Evolutionary conservation across 2,329 filamentous ascomycete genomes (phyloP).

Genomic region (Hypomyces rosellus): DNA sequence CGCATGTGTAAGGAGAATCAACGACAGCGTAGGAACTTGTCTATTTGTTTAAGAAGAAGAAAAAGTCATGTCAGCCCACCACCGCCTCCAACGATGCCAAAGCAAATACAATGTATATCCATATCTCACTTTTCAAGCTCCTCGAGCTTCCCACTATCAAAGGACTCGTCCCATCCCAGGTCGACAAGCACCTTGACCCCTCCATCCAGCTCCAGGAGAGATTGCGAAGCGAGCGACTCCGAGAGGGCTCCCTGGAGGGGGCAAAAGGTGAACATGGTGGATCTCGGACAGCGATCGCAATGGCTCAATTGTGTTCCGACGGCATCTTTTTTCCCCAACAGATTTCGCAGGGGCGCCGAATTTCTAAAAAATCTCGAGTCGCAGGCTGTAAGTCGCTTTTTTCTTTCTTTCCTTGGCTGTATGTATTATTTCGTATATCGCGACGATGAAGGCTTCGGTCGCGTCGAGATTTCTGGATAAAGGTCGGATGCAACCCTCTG

Average conservation of each 20-base stretch:
- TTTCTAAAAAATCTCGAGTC: no score
- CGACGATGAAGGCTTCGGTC: no score
- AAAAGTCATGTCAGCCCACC: conserved; percentile 15
- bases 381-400: neutral
- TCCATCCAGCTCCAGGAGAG: conserved; percentile 92
- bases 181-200: conserved; percentile 93
- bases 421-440: no score
- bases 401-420: neutral
- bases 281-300: conserved; percentile 10
- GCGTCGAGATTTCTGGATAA: no score
- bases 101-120: neutral
- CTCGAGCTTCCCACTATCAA: conserved; percentile 73
- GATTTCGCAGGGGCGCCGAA: neutral
- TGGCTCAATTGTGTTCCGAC: conserved; percentile 3
- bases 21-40: conserved; percentile 83
- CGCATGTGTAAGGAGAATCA: conserved; percentile 91
- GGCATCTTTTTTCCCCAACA: conserved; percentile 2
- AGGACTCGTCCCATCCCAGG: conserved; percentile 91
- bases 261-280: conserved; percentile 89
- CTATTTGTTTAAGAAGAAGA: conserved; percentile 35
- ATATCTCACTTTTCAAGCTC: conserved; percentile 77
- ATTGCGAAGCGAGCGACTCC: conserved; percentile 80
- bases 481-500: no score
- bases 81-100: neutral
- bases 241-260: conserved; percentile 87